These are phyloP conservation scores for Pseudocercospora musae DNA, from an alignment of 2,329 filamentous ascomycete genomes.

Conservation along the genomic window DNA sequence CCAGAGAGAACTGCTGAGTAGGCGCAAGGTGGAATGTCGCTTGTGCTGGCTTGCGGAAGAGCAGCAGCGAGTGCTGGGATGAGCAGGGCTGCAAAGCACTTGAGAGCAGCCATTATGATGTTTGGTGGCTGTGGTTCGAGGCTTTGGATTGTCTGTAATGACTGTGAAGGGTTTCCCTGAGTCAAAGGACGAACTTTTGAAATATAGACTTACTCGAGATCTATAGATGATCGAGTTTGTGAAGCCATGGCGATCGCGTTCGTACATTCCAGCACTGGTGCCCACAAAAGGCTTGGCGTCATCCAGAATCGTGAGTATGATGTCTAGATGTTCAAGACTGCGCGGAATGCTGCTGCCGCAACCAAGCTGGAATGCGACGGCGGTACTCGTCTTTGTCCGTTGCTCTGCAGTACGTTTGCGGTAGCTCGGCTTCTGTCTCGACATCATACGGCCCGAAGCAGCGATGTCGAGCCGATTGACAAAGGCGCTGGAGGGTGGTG, in stretches of 20 bases:
- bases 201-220: neutral
- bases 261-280: conserved; percentile 11
- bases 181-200: neutral
- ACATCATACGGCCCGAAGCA: neutral
- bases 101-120: conserved; percentile 8
- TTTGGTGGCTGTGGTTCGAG: neutral
- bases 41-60: conserved; percentile 12
- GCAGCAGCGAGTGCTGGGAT: conserved; percentile 10
- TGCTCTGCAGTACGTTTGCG: neutral
- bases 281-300: neutral
- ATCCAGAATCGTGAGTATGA: neutral
- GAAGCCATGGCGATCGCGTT: neutral
- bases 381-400: neutral
- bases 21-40: conserved; percentile 21
- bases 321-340: neutral
- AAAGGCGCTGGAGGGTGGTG: neutral
- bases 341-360: neutral
- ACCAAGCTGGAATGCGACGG: conserved; percentile 3
- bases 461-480: neutral
- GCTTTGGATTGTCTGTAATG: neutral
- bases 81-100: conserved; percentile 4
- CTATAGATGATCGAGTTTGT: neutral
- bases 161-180: neutral
- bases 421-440: neutral
- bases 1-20: conserved; percentile 11